A percentile compares a stretch with the other conserved stretches of the same genome.
Evolutionary conservation across 805 yeast genomes (phyloP).

Genomic region (Yamadazyma akitaensis): DNA sequence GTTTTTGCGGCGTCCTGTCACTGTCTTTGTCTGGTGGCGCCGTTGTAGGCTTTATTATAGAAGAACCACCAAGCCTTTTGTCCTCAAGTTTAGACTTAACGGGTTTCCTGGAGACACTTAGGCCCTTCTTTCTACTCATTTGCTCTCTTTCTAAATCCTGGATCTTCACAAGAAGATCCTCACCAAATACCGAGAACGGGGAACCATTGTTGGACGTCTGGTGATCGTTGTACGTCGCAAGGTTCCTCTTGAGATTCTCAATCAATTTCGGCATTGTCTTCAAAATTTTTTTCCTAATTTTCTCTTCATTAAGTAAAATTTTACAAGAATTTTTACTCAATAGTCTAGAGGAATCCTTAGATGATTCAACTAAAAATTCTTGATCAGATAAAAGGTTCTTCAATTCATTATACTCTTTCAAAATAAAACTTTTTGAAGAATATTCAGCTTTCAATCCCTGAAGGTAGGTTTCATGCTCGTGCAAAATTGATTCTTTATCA

Average conservation of each 20-base stretch:
- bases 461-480: constrained; percentile 63
- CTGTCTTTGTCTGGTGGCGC: background rate
- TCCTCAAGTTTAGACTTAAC: background rate
- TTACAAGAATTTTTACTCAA: constrained; percentile 73
- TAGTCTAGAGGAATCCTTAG: constrained; percentile 77
- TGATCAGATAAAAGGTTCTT: constrained; percentile 59
- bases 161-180: constrained; percentile 42
- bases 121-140: background rate
- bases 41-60: background rate
- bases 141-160: constrained; percentile 29
- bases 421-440: constrained; percentile 50
- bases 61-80: background rate
- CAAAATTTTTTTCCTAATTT: constrained; percentile 61
- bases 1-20: background rate
- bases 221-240: constrained; percentile 46
- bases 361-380: constrained; percentile 58
- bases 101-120: background rate
- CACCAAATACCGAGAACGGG: constrained; percentile 43
- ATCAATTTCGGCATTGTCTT: constrained; percentile 66
- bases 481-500: constrained; percentile 58
- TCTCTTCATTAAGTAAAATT: constrained; percentile 77
- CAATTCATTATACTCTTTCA: constrained; percentile 54
- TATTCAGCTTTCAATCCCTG: constrained; percentile 47
- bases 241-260: constrained; percentile 44
- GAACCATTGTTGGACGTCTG: constrained; percentile 13